These are phyloP conservation scores for Inga oerstediana DNA, from an alignment of 306 rosid species.

Conservation along the genomic window DNA sequence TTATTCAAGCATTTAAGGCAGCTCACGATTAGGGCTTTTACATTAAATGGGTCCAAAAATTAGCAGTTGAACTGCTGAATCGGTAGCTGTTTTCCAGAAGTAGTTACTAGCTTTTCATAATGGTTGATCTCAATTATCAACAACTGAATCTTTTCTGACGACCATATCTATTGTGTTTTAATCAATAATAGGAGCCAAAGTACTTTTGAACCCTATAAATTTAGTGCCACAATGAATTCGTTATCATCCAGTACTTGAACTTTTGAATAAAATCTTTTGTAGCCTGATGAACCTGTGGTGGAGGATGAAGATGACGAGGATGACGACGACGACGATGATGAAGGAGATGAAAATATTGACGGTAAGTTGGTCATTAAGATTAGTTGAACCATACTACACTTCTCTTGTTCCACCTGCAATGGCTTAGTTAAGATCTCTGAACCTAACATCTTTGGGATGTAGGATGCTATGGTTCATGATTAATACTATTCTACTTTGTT, in stretches of 20 bases:
- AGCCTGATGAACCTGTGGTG: slow-evolving; percentile 78
- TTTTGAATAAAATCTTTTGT: slow-evolving; percentile 1
- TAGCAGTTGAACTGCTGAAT: neutral
- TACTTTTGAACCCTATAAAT: neutral
- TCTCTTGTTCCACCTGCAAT: neutral
- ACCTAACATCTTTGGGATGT: neutral
- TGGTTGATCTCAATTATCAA: neutral
- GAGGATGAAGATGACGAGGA: slow-evolving; percentile 84
- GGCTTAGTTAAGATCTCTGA: neutral
- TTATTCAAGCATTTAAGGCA: neutral
- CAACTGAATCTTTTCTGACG: neutral
- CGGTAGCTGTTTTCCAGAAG: neutral
- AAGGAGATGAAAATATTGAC: slow-evolving; percentile 65
- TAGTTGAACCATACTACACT: neutral
- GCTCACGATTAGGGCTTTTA: neutral
- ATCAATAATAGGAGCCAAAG: neutral
- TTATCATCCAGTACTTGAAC: neutral
- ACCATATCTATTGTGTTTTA: neutral
- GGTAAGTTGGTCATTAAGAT: slow-evolving; percentile 51
- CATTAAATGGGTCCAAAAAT: neutral
- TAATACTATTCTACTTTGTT: neutral
- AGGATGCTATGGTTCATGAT: neutral
- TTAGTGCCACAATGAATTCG: neutral
- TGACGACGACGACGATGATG: slow-evolving; percentile 59
- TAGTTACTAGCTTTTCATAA: neutral